A percentile compares a stretch with the other conserved stretches of the same genome.
Conservation (phyloP, 2,329 filamentous ascomycete species). For the Sporothrix protearum region DNA sequence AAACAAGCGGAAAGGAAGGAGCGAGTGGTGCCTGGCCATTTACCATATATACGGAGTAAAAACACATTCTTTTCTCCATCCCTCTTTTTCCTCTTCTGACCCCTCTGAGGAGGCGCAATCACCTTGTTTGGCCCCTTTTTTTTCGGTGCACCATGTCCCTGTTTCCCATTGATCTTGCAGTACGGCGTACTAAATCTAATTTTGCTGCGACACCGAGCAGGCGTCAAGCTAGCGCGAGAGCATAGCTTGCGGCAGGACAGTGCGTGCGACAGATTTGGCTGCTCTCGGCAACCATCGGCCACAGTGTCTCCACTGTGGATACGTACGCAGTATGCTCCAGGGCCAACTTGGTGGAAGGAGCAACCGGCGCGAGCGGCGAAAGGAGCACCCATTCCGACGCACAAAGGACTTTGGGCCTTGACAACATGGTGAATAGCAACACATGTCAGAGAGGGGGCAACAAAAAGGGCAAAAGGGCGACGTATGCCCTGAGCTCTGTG, state of each 20-base stretch:
- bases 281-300: neutral
- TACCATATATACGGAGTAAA: too few relatives aligned
- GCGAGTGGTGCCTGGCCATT: neutral
- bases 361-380: neutral
- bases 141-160: neutral
- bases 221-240: neutral
- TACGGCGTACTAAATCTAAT: too few relatives aligned
- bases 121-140: neutral
- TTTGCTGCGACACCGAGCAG: neutral
- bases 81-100: neutral
- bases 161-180: neutral
- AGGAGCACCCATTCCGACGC: neutral
- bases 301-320: neutral
- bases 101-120: neutral
- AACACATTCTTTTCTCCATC: neutral
- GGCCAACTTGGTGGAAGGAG: neutral
- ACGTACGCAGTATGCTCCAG: neutral
- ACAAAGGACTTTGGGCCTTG: neutral
- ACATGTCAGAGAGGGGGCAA: neutral
- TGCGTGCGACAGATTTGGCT: neutral
- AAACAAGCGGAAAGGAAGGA: neutral
- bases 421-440: neutral
- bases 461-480: neutral
- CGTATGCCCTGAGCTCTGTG: neutral
- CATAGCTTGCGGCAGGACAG: neutral